These are phyloP conservation scores for Fusarium coicis DNA, from an alignment of 2,329 filamentous ascomycete genomes.

Conservation along the genomic window DNA sequence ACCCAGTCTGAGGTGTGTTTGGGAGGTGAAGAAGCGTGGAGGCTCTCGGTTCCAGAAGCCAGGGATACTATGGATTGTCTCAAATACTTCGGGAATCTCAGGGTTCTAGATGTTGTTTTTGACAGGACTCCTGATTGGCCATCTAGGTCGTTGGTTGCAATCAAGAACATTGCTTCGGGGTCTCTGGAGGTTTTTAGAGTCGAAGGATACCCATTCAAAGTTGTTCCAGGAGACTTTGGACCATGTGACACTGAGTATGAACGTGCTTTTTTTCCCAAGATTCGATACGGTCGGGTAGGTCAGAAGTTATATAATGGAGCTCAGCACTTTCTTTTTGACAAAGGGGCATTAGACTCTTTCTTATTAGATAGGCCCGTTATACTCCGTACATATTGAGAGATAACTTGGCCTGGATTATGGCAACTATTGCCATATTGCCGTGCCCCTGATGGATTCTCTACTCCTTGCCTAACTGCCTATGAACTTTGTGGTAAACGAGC, in stretches of 20 bases:
- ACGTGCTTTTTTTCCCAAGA: neutral
- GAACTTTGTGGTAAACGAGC: neutral
- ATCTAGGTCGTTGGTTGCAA: neutral
- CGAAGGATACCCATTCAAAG: neutral
- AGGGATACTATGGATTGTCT: neutral
- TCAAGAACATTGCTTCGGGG: constrained; percentile 3
- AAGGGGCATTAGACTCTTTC: neutral
- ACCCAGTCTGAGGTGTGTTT: neutral
- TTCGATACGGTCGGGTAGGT: neutral
- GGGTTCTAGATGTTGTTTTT: constrained; percentile 4
- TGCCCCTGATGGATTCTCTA: neutral
- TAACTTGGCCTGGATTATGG: neutral
- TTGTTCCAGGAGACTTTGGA: neutral
- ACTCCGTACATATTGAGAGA: neutral
- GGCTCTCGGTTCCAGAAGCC: neutral
- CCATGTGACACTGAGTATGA: neutral
- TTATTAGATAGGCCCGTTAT: no score
- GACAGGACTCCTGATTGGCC: neutral
- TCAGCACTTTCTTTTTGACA: neutral
- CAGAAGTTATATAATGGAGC: no score
- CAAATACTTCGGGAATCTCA: neutral
- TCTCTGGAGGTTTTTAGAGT: constrained; percentile 12
- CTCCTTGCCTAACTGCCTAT: neutral
- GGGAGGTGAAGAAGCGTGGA: neutral
- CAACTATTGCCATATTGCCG: neutral